Base-by-base conservation (phyloP, 805 yeast species). In the Lipomyces orientalis region DNA sequence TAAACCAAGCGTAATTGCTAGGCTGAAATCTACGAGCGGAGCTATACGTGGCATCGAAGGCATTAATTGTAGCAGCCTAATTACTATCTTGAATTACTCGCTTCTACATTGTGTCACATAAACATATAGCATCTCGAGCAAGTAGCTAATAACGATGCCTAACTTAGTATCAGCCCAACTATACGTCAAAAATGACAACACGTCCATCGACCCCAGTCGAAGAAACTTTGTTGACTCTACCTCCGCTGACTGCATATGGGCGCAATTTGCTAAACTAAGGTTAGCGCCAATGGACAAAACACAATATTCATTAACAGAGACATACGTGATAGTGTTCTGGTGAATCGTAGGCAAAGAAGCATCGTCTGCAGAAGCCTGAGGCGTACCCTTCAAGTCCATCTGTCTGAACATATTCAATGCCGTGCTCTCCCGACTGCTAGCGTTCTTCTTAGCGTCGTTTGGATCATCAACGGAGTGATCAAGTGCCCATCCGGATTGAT, bases 201-300 rank as follows among this genome's bases (percentile, higher is more conserved):
- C 90, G 90, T 64, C 99, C 98, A 77, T 95, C 99, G 67, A 90
- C 87, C 65, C 97, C 98, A 66, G 92, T 87, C 16, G 93, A 82
- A 12, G 91, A 87, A 70, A 88, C 82, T 79, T 86, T 83, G 57
- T 88, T 81, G 46, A 90, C 86, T 33, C 83, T 83, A 46, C 75
- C 75, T 52, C 86, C 86, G 37, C 78, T 78, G 7, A 81, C 73
- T 46, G 80, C 81, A 64, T 81, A 84, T 46, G 85, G 80, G 73
- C 85, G 83, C 64, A 91, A 79, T 65, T 61, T 69, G 14, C 70
- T 67, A 35, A 12, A 34, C 16, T 31, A 19, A n/a, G 34, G 56
- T 39, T 33, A 49, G 58, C 46, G 9, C 35, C 29, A 19, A 25
- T 14, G 35, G 56, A 29, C 33, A 31, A 49, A 2, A 46, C n/a